These are phyloP conservation scores for Mortierella sp. DNA, from an alignment of 371 early-diverging fungal species.

Conservation along the genomic window DNA sequence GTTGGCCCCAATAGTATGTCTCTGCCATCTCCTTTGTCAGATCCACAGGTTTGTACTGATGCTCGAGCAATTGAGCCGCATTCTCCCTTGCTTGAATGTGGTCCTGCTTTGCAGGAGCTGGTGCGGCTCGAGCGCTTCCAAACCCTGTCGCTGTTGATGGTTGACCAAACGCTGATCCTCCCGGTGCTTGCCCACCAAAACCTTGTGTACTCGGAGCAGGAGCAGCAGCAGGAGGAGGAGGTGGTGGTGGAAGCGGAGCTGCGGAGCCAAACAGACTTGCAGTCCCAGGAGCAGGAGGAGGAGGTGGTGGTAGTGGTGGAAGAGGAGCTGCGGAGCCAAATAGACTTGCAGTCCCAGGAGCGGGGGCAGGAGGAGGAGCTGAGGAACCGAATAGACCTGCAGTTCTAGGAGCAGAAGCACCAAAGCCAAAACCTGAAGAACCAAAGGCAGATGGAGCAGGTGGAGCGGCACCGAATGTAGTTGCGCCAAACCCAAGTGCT, in stretches of 20 bases:
- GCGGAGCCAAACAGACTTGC: not conserved
- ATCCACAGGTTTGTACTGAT: conserved; percentile 47
- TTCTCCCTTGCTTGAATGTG: conserved; percentile 1
- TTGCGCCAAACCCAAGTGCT: too few relatives aligned
- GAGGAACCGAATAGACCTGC: too few relatives aligned
- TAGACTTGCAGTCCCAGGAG: not conserved
- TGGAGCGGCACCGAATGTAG: not conserved
- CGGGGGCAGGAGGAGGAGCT: too few relatives aligned
- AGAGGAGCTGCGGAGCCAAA: not conserved
- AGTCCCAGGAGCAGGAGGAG: too few relatives aligned
- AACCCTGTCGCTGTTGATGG: not conserved
- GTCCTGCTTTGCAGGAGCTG: not conserved
- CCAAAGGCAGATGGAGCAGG: not conserved
- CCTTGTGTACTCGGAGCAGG: too few relatives aligned
- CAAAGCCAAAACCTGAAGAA: not conserved
- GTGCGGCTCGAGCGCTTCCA: conserved; percentile 2
- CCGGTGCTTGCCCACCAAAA: too few relatives aligned
- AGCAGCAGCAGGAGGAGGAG: too few relatives aligned
- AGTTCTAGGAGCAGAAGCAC: not conserved
- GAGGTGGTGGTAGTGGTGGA: too few relatives aligned
- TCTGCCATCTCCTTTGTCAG: conserved; percentile 51
- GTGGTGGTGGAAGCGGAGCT: not conserved
- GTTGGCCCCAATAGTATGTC: conserved; percentile 38
- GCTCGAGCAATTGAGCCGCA: conserved; percentile 5
- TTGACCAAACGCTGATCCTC: too few relatives aligned